phyloP scores from a whole-genome alignment of 257 asterid genomes.

The Phtheirospermum japonicum region DNA sequence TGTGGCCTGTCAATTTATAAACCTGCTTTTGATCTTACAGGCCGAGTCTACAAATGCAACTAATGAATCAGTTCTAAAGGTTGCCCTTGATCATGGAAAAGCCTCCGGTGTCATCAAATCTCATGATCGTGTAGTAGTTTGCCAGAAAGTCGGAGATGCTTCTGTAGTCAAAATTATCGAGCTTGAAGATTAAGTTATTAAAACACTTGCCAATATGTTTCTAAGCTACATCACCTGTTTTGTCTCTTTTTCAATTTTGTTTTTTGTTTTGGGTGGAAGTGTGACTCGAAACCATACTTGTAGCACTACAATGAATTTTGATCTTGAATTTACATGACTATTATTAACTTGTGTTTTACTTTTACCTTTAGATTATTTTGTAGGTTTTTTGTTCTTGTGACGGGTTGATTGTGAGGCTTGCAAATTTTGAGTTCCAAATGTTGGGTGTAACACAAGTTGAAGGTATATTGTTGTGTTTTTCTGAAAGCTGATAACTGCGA shows the following conservation, averaged over 20 bases:
- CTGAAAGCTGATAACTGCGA: too few species aligned
- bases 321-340: neutral
- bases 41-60: constrained; percentile 65
- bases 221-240: neutral
- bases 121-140: constrained; percentile 74
- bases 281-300: constrained; percentile 4
- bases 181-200: constrained; percentile 53
- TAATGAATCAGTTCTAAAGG: constrained; percentile 67
- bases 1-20: too few species aligned
- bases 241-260: neutral
- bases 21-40: constrained; percentile 33
- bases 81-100: constrained; percentile 79
- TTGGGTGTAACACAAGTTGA: too few species aligned
- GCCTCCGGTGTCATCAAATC: constrained; percentile 65
- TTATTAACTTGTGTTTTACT: neutral
- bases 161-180: constrained; percentile 84
- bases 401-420: neutral
- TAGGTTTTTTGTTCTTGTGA: neutral
- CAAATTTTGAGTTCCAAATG: neutral
- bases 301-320: constrained; percentile 10
- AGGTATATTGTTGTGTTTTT: too few species aligned
- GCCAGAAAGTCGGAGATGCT: constrained; percentile 91
- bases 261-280: neutral
- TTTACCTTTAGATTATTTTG: neutral
- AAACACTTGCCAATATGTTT: neutral